phyloP scores from a whole-genome alignment of 208 protist species.

The Leishmania major region DNA sequence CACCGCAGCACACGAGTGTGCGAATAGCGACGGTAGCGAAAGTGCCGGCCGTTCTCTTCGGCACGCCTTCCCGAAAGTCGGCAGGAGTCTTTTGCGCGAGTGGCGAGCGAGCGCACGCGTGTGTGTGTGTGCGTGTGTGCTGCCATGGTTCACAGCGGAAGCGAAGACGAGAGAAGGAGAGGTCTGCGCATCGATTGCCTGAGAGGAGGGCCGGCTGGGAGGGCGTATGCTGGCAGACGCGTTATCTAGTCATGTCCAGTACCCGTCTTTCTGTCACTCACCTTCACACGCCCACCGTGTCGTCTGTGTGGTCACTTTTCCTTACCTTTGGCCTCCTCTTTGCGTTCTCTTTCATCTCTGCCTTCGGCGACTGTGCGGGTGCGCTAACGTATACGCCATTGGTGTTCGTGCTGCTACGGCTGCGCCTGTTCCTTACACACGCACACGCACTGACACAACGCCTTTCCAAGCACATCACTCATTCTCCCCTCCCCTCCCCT shows the following conservation, averaged over 20 bases:
- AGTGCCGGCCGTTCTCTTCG: background rate
- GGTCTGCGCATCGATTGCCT: background rate
- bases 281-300: constrained; percentile 7
- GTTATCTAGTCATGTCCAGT: background rate
- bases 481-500: background rate
- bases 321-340: background rate
- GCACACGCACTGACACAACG: background rate
- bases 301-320: background rate
- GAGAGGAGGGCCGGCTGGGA: background rate
- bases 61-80: background rate
- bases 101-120: background rate
- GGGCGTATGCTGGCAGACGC: background rate
- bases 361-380: background rate
- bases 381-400: background rate
- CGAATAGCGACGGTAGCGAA: background rate
- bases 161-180: background rate
- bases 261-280: background rate
- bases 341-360: background rate
- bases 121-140: background rate
- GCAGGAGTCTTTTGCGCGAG: background rate
- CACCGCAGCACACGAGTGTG: background rate
- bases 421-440: background rate
- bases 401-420: background rate
- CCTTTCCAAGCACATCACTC: background rate
- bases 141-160: background rate